Conservation (phyloP, 257 asterid species). For the Solanum bulbocastanum region DNA sequence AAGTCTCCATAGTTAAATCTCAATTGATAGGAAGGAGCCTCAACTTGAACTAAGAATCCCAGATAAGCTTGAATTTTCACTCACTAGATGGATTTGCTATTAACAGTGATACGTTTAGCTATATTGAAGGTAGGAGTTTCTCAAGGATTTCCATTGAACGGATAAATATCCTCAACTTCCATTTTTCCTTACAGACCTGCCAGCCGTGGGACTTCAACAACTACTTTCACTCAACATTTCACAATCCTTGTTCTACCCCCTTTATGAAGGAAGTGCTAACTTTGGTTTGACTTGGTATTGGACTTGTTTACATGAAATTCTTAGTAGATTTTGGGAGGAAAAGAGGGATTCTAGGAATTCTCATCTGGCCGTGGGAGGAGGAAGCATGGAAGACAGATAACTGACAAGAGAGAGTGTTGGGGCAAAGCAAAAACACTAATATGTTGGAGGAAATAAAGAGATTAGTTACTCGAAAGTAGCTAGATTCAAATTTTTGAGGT, state of each 20-base stretch:
- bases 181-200: neutral
- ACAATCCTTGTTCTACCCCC: neutral
- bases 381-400: neutral
- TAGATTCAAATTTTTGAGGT: neutral
- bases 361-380: neutral
- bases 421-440: neutral
- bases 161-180: neutral
- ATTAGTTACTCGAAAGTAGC: neutral
- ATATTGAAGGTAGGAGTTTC: neutral
- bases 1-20: neutral
- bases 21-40: neutral
- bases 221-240: neutral
- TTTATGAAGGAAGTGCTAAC: neutral
- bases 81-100: neutral
- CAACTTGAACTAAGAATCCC: neutral
- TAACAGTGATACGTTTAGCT: neutral
- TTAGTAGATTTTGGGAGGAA: neutral
- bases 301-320: neutral
- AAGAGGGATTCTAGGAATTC: neutral
- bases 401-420: neutral
- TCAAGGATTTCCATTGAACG: neutral
- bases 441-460: neutral
- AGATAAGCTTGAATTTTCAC: neutral
- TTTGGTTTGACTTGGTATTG: neutral
- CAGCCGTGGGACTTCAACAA: neutral